phyloP scores from a whole-genome alignment of 2,329 filamentous ascomycete genomes.

The Diaporthe sp. region DNA sequence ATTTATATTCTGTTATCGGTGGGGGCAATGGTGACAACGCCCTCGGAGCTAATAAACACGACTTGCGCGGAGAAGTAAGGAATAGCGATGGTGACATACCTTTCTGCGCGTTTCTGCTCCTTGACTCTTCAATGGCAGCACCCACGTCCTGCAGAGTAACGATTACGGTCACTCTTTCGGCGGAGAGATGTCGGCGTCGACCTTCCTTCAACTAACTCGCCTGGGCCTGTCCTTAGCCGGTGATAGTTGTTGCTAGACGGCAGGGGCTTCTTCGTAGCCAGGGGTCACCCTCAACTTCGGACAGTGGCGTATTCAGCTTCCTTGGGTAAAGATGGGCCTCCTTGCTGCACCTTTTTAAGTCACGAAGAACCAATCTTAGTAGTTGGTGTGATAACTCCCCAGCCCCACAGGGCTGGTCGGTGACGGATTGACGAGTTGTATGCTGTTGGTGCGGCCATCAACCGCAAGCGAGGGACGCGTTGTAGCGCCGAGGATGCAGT shows the following conservation, averaged over 20 bases:
- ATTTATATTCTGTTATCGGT: not conserved
- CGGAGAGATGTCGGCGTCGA: not conserved
- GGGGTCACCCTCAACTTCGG: not conserved
- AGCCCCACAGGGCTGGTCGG: slow-evolving; percentile 15
- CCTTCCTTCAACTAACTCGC: not conserved
- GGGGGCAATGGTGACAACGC: too few species aligned
- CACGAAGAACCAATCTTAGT: not conserved
- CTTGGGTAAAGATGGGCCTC: not conserved
- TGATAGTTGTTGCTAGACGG: not conserved
- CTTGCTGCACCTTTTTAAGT: not conserved
- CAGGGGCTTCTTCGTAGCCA: not conserved
- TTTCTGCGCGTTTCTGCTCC: not conserved
- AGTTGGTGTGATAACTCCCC: not conserved
- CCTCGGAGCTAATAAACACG: not conserved
- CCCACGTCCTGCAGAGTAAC: not conserved
- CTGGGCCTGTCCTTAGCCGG: not conserved
- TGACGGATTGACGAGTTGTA: not conserved
- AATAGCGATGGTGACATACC: not conserved
- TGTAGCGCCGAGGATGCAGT: slow-evolving; percentile 6
- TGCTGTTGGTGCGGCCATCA: not conserved
- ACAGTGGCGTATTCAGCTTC: not conserved
- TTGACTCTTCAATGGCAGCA: not conserved
- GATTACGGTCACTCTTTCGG: not conserved
- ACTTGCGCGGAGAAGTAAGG: not conserved
- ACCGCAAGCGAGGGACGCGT: not conserved